These are phyloP conservation scores for Populus nigra DNA, from an alignment of 345 rosid genomes.

Conservation along the genomic window DNA sequence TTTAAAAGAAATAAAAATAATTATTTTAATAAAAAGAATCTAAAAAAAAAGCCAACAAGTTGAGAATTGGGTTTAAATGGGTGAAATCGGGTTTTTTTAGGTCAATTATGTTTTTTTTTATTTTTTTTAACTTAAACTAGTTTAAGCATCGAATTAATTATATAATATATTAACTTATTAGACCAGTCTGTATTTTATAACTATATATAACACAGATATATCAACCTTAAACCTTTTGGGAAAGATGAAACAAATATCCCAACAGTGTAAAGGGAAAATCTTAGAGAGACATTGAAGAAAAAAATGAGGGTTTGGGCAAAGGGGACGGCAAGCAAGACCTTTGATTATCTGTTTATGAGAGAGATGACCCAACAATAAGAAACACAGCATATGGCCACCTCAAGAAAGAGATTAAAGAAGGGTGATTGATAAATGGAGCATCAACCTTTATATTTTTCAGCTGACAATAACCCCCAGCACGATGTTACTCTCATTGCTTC, in stretches of 20 bases:
- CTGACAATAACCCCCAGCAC: not conserved
- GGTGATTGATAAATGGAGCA: not conserved
- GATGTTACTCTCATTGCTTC: not conserved
- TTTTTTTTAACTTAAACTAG: no score
- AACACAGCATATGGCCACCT: not conserved
- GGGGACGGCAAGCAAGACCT: not conserved
- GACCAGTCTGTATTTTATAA: no score
- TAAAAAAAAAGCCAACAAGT: no score
- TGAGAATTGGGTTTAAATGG: no score
- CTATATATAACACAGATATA: no score
- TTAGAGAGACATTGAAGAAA: not conserved
- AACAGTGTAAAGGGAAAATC: not conserved
- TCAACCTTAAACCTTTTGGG: not conserved
- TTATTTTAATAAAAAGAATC: no score
- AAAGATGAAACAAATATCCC: not conserved
- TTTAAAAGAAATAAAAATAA: no score
- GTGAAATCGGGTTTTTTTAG: no score
- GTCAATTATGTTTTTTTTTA: no score
- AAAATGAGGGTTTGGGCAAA: not conserved
- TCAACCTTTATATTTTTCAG: no score
- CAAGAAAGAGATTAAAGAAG: not conserved
- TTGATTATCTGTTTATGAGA: not conserved
- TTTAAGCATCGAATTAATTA: no score
- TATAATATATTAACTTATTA: no score
- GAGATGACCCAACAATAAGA: conserved; percentile 1